Percentiles rank a stretch among this genome's conserved stretches.
These are phyloP conservation scores for Typha latifolia DNA, from an alignment of 176 grass and related monocot species.

Conservation along the genomic window DNA sequence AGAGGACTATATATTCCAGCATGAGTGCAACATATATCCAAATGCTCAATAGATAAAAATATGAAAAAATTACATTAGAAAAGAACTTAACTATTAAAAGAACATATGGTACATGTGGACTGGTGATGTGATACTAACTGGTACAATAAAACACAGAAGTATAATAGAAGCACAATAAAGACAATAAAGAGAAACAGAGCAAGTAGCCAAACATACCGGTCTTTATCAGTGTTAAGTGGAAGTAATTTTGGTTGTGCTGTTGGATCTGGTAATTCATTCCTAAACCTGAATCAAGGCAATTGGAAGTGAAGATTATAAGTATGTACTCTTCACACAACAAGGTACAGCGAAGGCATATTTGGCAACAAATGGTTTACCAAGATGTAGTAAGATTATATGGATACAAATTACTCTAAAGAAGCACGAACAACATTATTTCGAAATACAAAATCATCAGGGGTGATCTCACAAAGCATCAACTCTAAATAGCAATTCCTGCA, in stretches of 20 bases:
- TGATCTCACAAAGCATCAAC: not conserved
- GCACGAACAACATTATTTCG: too few relatives aligned
- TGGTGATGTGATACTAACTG: conserved; percentile 9
- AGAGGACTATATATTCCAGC: too few relatives aligned
- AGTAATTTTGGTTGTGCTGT: conserved; percentile 75
- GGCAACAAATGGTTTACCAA: too few relatives aligned
- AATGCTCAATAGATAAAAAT: too few relatives aligned
- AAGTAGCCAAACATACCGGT: conserved; percentile 39
- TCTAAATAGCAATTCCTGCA: not conserved
- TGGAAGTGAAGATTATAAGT: not conserved
- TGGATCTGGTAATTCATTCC: conserved; percentile 91
- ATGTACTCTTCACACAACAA: too few relatives aligned
- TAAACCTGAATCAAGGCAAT: conserved; percentile 52
- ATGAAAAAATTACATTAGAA: too few relatives aligned
- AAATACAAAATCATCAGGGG: too few relatives aligned
- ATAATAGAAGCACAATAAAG: not conserved
- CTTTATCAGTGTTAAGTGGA: conserved; percentile 84
- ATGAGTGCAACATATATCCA: too few relatives aligned
- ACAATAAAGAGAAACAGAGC: conserved; percentile 9
- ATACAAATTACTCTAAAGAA: too few relatives aligned
- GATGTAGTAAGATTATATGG: too few relatives aligned
- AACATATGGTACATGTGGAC: not conserved
- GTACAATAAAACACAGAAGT: conserved; percentile 1
- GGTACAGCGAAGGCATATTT: too few relatives aligned
- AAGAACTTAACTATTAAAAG: too few relatives aligned